Base-by-base conservation (phyloP, 192 early-diverging fungal genomes). In the Kappamyces sp. region DNA sequence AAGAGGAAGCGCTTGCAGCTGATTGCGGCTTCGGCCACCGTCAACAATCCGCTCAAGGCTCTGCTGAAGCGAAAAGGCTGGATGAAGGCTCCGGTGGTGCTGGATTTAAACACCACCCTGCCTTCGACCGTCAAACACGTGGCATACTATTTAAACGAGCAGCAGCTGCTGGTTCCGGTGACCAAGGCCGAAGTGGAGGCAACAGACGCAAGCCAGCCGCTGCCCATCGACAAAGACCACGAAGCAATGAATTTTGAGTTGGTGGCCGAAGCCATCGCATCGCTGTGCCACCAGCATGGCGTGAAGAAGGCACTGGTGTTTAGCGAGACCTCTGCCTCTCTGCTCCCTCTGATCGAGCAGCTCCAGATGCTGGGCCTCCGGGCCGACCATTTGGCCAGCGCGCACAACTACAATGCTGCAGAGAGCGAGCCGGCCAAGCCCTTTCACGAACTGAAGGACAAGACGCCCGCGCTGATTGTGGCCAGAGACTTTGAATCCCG, bases 401-500 rank as follows among this genome's bases (percentile, higher is more conserved):
- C 58, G 15, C 40, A 62, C 36, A 60, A 72, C 23, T 72, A 68
- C 40, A 53, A 46, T 5, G 44, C 48, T 1, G 34, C 38, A 36
- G 65, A 48, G 33, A 23, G 47, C 7, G 23, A 23, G 23, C 31
- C 36, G 5, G 41, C 42, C 23, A 49, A 66, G 4, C 23, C 40
- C n/a, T 43, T 41, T 39, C 38, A 52, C 36, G 40, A 61, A 23
- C 15, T 51, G 8, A 31, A 34, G 3, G 47, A 47, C 33, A 51
- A 55, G 58, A 49, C 13, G 13, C 7, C 7, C 10, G 38, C 66
- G 23, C 33, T 88, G 13, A 83, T 80, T 50, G 61, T 92, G 32
- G 83, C 85, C 1, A 84, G 80, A 0, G 91, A 93, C 62, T 76
- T 76, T 41, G 84, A 84, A 47, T 86, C 89, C 1, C 75, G 92